A percentile compares a stretch with the other conserved stretches of the same genome.
phyloP scores from a whole-genome alignment of 805 yeast species.

The Ogataea thermomethanolica region DNA sequence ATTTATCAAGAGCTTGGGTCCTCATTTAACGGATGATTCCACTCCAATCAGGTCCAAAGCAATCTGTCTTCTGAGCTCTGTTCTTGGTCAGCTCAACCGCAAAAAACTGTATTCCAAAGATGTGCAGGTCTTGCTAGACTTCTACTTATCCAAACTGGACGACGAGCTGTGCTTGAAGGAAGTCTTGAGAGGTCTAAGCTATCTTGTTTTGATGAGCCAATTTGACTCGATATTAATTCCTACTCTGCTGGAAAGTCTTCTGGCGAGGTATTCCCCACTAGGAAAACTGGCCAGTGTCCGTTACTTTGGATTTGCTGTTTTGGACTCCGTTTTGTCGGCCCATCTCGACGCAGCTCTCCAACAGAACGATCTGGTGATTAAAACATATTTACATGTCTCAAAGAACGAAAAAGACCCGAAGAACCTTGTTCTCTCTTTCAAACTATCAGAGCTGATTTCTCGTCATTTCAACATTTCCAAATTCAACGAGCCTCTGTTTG shows the following conservation, averaged over 20 bases:
- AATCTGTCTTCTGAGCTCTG: conserved; percentile 38
- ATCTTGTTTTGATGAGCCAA: conserved; percentile 50
- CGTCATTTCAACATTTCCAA: conserved; percentile 37
- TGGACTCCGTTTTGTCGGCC: conserved; percentile 36
- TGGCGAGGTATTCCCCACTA: conserved; percentile 48
- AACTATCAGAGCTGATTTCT: conserved; percentile 48
- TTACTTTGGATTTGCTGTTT: conserved; percentile 51
- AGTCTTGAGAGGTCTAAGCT: conserved; percentile 50
- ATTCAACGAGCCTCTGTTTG: conserved; percentile 71
- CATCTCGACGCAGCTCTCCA: conserved; percentile 26
- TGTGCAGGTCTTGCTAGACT: conserved; percentile 48
- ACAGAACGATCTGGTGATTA: conserved; percentile 42
- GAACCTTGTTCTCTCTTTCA: conserved; percentile 70
- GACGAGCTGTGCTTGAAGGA: conserved; percentile 55
- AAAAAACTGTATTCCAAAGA: conserved; percentile 40
- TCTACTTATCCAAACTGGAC: conserved; percentile 62
- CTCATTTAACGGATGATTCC: conserved; percentile 46
- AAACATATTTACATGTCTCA: conserved; percentile 63
- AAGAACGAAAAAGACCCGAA: conserved; percentile 93
- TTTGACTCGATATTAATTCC: conserved; percentile 37
- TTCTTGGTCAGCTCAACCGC: conserved; percentile 30
- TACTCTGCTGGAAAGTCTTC: conserved; percentile 37
- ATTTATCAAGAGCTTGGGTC: conserved; percentile 45
- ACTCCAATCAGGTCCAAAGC: conserved; percentile 39
- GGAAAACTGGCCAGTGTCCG: conserved; percentile 61